Evolutionary conservation across 2,329 filamentous ascomycete genomes (phyloP), one percentile per base, ranked within the genome.

Genomic region (Cercospora beticola): DNA sequence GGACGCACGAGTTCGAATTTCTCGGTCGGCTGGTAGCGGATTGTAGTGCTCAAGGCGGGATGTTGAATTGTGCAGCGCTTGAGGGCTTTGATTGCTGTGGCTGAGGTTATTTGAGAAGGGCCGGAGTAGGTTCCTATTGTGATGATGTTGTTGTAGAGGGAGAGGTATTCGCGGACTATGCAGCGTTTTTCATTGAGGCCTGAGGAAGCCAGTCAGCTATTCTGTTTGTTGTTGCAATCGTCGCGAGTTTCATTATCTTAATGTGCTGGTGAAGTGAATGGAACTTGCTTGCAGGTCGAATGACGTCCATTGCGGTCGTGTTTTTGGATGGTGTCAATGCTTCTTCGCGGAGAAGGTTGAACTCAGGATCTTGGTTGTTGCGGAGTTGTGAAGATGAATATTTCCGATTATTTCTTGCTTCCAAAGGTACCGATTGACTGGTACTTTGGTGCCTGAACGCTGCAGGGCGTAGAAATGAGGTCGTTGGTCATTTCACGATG

Each of bases 161-260:
- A 79, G 5, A 82, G 74, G 30, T 78, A 75, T 68, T 84, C 81
- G 26, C 82, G 76, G 21, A 74, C 76, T 56, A 83, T 82, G 40
- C 77, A 81, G 7, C 82, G 79, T 26, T 74, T 78, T 70, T 84
- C 82, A 23, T 65, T 65, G 10, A 63, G 54, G 23, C 66, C 70
- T 68, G 64, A 2, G 18, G 31, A 12, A 5, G 43, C 14, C 60
- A 8, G 26, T 62, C 10, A 62, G 60, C 23, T 46, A 6, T 16
- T 28, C 5, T 14, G 49, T 8, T 7, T n/a, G 5, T 8, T 5
- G 7, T 6, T 23, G 46, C 12, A 1, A 10, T 7, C 14, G 14
- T n/a, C 21, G 49, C 9, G 49, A 3, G 1, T 0, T 54, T 7
- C 18, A n/a, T n/a, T n/a, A n/a, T n/a, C n/a, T 43, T 0, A 3